Evolutionary conservation across 192 early-diverging fungal genomes (phyloP).

Genomic region (Backusella liffmaniae): DNA sequence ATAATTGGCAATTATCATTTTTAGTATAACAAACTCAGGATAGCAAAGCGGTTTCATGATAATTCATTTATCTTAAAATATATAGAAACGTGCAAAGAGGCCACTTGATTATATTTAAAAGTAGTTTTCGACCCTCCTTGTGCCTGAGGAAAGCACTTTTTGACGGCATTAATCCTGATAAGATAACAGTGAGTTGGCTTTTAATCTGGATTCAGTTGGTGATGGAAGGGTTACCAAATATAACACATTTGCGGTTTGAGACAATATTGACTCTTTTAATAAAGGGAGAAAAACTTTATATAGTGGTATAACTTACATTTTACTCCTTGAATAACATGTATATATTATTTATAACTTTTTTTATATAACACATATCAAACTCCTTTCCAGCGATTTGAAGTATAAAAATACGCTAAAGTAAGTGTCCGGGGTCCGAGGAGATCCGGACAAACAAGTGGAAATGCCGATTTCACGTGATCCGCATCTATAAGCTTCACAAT

Average conservation of each 20-base stretch:
- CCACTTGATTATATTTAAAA: background rate
- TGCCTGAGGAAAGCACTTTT: background rate
- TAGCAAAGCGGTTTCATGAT: background rate
- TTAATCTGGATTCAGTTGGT: background rate
- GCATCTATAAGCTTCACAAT: background rate
- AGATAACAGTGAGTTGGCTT: background rate
- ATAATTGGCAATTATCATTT: background rate
- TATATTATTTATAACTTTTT: no score
- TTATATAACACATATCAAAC: no score
- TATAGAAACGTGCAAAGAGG: background rate
- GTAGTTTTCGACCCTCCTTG: background rate
- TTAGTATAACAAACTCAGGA: background rate
- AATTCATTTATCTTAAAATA: background rate
- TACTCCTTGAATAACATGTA: no score
- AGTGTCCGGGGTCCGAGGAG: background rate
- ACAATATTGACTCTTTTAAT: no score
- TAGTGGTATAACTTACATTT: no score
- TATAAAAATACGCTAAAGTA: background rate
- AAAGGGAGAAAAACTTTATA: no score
- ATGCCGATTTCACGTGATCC: background rate
- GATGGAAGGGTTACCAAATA: background rate
- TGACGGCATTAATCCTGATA: background rate
- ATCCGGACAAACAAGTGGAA: background rate
- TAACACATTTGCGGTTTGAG: no score
- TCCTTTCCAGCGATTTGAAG: background rate